These are phyloP conservation scores for Xerocomus minutiporus DNA, from an alignment of 1,284 basidiomycete species.

Conservation along the genomic window DNA sequence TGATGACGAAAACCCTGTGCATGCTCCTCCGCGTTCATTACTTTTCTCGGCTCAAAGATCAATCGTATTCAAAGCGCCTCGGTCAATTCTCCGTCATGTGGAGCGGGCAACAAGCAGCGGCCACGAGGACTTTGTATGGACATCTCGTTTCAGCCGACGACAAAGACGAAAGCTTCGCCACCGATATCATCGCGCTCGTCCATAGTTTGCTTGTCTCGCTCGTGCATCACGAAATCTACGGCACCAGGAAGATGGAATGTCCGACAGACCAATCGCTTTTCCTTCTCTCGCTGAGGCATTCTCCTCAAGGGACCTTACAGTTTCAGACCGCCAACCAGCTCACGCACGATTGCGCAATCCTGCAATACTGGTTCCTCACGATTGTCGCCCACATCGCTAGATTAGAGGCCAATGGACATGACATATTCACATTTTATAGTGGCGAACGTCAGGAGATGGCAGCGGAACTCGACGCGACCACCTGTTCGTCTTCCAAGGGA, in stretches of 20 bases:
- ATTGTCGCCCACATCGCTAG: not conserved
- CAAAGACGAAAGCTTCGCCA: not conserved
- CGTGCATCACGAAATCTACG: constrained; percentile 2
- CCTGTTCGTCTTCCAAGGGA: not conserved
- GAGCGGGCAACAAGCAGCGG: not conserved
- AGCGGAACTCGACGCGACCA: not conserved
- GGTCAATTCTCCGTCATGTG: not conserved
- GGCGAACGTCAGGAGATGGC: not conserved
- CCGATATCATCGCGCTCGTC: not conserved
- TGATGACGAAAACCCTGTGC: constrained; percentile 2
- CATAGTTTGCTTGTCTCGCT: constrained; percentile 1
- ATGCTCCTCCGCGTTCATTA: not conserved
- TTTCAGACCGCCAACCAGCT: constrained; percentile 1
- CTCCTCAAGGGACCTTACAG: not conserved
- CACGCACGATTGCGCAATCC: not conserved
- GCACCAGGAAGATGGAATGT: constrained; percentile 4
- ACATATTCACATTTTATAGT: not conserved
- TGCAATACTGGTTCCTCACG: constrained; percentile 1
- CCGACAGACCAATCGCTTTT: not conserved
- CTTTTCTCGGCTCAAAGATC: constrained; percentile 3
- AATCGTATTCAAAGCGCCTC: not conserved
- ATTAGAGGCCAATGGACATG: not conserved
- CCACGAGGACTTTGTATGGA: not conserved
- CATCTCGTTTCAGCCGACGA: not conserved
- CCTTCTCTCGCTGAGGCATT: not conserved